phyloP scores from a whole-genome alignment of 2,329 filamentous ascomycete genomes.

The Huntiella omanensis region DNA sequence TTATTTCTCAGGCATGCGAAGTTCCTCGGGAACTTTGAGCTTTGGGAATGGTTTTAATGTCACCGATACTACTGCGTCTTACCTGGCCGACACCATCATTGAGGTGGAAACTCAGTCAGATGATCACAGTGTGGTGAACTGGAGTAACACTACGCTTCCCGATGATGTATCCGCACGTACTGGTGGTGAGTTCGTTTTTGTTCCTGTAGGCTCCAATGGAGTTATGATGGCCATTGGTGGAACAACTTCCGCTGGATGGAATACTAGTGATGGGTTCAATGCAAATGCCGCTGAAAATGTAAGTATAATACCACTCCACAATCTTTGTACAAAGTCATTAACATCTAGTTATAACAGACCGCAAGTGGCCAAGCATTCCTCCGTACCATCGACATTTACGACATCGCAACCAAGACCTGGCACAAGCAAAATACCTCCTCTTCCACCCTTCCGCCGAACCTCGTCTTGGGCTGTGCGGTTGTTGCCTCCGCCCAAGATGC shows the following conservation, averaged over 20 bases:
- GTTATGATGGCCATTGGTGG: slow-evolving; percentile 63
- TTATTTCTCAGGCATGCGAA: slow-evolving; percentile 48
- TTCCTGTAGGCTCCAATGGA: slow-evolving; percentile 59
- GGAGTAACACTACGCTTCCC: slow-evolving; percentile 38
- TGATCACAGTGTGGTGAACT: slow-evolving; percentile 28
- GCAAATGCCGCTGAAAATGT: slow-evolving; percentile 16
- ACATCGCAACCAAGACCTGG: slow-evolving; percentile 51
- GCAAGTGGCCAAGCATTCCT: slow-evolving; percentile 52
- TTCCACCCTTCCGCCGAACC: slow-evolving; percentile 29
- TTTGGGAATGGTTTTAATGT: slow-evolving; percentile 15
- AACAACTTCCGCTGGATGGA: slow-evolving; percentile 37
- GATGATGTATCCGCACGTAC: slow-evolving; percentile 32
- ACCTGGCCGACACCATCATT: slow-evolving; percentile 37
- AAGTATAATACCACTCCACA: background rate
- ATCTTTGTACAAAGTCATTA: background rate
- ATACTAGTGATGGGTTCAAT: slow-evolving; percentile 17
- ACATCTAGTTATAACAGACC: slow-evolving; percentile 9
- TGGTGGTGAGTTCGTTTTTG: slow-evolving; percentile 49
- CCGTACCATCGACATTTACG: slow-evolving; percentile 55
- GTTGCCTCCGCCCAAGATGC: slow-evolving; percentile 51
- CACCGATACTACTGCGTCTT: slow-evolving; percentile 13
- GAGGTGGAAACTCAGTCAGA: slow-evolving; percentile 34
- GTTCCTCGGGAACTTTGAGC: slow-evolving; percentile 31
- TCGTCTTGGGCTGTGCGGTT: slow-evolving; percentile 53
- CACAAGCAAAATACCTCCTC: slow-evolving; percentile 42